Base-by-base conservation (phyloP, 441 rosid species). In the Dalechampia spathulata region DNA sequence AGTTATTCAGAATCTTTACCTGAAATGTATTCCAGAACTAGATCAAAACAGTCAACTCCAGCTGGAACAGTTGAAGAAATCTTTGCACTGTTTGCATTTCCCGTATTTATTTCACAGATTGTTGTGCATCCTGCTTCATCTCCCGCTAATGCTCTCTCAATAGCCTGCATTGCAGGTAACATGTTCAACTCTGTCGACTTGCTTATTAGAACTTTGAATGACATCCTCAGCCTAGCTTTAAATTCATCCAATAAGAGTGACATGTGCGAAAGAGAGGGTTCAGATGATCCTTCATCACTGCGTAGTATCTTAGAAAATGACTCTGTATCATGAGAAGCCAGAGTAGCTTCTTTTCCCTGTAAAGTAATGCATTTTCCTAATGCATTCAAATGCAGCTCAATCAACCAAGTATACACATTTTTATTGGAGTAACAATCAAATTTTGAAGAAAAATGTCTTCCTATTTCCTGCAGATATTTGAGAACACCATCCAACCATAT, bases 401-500 rank as follows among this genome's bases (percentile, higher is more conserved):
- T 67, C 66, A 90, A 70, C 70, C 74, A 76, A 53, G 83, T 58
- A 68, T 83, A 83, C 44, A 65, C 23, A 65, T 73, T 72, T 69
- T 63, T 62, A 44, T 81, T 68, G 57, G 64, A 58, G n/a, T 65
- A 41, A 49, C 82, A 81, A 71, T 78, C 68, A 23, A 73, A 67
- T 13, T 36, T 38, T 30, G 53, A 60, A 50, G 80, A 76, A 59
- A 87, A 72, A 65, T 72, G 79, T 60, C 71, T 72, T 66, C 84
- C 96, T 52, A 90, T 56, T 70, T 87, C 93, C 79, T 90, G 90
- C 65, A 87, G 68, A 78, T 70, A 79, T 73, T 73, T 81, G 62
- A 83, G 79, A 64, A 78, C 78, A 69, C 97, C 97, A 68, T 90
- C 96, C 63, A 90, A 73, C 88, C 89, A 90, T 62, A 87, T 67